Evolutionary conservation across 495 filamentous ascomycete species (phyloP).

Genomic region (Talaromyces borbonicus): DNA sequence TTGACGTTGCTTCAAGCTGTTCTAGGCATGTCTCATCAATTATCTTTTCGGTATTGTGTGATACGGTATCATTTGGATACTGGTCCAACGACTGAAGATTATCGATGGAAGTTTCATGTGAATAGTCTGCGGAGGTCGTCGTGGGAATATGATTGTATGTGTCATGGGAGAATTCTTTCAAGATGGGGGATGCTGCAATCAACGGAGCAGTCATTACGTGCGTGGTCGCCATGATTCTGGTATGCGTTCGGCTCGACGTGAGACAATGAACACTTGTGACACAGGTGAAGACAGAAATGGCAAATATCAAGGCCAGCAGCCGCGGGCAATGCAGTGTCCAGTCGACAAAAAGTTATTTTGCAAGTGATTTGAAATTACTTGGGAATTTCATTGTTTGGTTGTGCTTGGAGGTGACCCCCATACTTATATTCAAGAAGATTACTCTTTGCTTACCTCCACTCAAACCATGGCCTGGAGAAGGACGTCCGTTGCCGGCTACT

Average conservation of each 20-base stretch:
- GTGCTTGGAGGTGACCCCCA: not conserved
- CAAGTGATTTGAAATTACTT: too few relatives aligned
- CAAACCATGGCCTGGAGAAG: not conserved
- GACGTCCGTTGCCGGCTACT: conserved; percentile 1
- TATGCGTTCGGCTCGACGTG: too few relatives aligned
- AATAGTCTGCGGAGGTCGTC: not conserved
- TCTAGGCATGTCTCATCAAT: not conserved
- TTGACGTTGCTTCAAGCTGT: not conserved
- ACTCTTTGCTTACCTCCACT: not conserved
- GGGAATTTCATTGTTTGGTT: not conserved
- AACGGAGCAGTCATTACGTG: conserved; percentile 2
- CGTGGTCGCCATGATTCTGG: not conserved
- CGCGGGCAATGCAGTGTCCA: too few relatives aligned
- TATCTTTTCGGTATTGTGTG: not conserved
- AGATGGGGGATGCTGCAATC: not conserved
- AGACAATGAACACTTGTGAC: too few relatives aligned
- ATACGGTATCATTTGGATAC: not conserved
- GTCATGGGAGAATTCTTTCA: not conserved
- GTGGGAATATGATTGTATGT: not conserved
- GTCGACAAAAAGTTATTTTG: not conserved
- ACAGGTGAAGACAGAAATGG: not conserved
- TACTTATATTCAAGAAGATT: conserved; percentile 1
- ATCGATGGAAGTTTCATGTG: not conserved
- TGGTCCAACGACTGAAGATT: not conserved
- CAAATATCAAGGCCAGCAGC: too few relatives aligned